Conservation (phyloP, 768 basidiomycete genomes). For the Tulasnella sp. region DNA sequence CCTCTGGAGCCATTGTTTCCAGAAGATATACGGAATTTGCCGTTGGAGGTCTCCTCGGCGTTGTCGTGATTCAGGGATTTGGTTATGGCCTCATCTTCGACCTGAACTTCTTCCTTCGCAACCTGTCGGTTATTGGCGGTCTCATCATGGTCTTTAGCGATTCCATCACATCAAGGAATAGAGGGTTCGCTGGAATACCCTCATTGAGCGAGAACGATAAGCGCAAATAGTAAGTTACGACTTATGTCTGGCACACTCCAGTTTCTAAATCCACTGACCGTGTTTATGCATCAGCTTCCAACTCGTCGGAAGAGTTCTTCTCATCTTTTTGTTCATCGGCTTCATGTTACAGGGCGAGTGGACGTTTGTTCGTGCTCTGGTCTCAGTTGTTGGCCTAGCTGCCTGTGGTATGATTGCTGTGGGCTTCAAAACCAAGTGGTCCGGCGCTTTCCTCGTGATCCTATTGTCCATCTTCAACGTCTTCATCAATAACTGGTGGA, state of each 20-base stretch:
- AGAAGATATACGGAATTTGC: conserved; percentile 83
- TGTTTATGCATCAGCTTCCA: conserved; percentile 55
- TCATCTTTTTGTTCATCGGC: conserved; percentile 98
- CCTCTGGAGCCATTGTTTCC: conserved; percentile 71
- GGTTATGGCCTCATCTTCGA: conserved; percentile 99
- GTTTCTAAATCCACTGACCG: not conserved
- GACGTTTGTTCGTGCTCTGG: conserved; percentile 72
- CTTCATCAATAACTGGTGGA: conserved; percentile 99
- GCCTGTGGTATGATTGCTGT: conserved; percentile 95
- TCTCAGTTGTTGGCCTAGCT: conserved; percentile 78
- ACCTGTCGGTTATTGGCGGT: conserved; percentile 93
- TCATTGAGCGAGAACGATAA: conserved; percentile 86
- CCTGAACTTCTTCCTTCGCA: conserved; percentile 99
- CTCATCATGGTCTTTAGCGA: conserved; percentile 99
- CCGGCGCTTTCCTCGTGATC: conserved; percentile 86
- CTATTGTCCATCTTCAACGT: conserved; percentile 91
- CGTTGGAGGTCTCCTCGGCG: conserved; percentile 75
- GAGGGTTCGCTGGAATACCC: conserved; percentile 82
- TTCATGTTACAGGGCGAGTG: conserved; percentile 91
- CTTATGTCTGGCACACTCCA: not conserved
- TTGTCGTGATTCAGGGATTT: conserved; percentile 91
- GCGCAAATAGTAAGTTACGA: conserved; percentile 79
- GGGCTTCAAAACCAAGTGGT: conserved; percentile 99
- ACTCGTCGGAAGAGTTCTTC: conserved; percentile 87
- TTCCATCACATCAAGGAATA: conserved; percentile 76